phyloP scores from a whole-genome alignment of 202 grass and related monocot species.

The Elaeis oleifera region DNA sequence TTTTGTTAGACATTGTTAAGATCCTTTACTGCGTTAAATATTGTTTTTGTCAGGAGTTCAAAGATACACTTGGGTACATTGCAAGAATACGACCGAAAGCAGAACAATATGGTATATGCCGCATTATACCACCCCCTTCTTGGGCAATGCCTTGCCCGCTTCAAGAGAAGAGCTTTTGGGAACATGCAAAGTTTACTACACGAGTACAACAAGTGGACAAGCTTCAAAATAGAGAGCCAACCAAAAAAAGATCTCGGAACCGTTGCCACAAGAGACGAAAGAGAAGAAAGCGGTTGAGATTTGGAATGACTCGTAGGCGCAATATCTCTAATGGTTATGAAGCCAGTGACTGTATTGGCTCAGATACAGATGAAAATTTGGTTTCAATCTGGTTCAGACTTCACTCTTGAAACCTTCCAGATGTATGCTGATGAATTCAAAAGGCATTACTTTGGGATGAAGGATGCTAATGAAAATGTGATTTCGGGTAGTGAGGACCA shows the following conservation, averaged over 20 bases:
- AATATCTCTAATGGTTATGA: slow-evolving; percentile 32
- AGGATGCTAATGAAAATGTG: slow-evolving; percentile 30
- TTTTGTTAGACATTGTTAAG: slow-evolving; percentile 6
- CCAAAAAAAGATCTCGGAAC: slow-evolving; percentile 47
- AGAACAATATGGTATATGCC: slow-evolving; percentile 88
- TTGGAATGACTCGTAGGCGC: slow-evolving; percentile 66
- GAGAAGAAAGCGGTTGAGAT: slow-evolving; percentile 65
- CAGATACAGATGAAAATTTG: slow-evolving; percentile 67
- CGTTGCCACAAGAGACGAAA: slow-evolving; percentile 59
- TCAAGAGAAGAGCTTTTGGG: slow-evolving; percentile 72
- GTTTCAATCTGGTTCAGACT: slow-evolving; percentile 89
- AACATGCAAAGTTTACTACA: slow-evolving; percentile 61
- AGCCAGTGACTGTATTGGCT: slow-evolving; percentile 23
- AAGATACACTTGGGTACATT: slow-evolving; percentile 84
- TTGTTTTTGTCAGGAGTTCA: slow-evolving; percentile 59
- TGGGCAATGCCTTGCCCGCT: slow-evolving; percentile 69
- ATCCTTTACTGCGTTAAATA: slow-evolving; percentile 14
- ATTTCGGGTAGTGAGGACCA: slow-evolving; percentile 27
- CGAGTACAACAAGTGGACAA: slow-evolving; percentile 91
- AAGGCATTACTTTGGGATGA: slow-evolving; percentile 66
- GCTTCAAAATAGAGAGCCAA: slow-evolving; percentile 80
- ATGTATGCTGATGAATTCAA: slow-evolving; percentile 67
- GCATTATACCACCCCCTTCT: slow-evolving; percentile 73
- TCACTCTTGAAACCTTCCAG: slow-evolving; percentile 65
- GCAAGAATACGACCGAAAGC: slow-evolving; percentile 51